Evolutionary conservation across 257 asterid species (phyloP), one percentile per base, ranked within the genome.

Genomic region (Echites panduratus): DNA sequence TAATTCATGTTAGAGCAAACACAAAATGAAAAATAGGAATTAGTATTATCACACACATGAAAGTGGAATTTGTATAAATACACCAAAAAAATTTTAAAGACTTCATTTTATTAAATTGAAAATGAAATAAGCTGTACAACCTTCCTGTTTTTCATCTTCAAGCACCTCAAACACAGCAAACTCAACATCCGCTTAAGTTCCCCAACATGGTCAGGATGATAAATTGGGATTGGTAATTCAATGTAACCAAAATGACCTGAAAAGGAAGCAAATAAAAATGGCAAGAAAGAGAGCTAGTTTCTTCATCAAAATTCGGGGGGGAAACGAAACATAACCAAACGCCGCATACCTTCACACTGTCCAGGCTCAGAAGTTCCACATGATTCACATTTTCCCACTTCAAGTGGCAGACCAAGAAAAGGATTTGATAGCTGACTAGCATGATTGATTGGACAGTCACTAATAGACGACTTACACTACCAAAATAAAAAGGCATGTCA

Each of bases 181-280:
- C 89, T 85, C 80, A 94, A 78, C 87, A 94, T 75, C 73, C 79
- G 79, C 83, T 88, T 91, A 77, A 94, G 84, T 77, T 94, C 98
- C 32, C 77, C 58, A 68, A 94, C 95, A 87, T 94, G 99, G 71
- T 89, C 96, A 14, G 99, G 99, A 83, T 94, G 98, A 76, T 91
- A 94, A 47, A 91, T 82, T 44, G 91, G 89, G 76, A 93, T 89
- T 57, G 99, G 99, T 68, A 94, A 74, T 64, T 94, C 99, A 66
- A 94, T 90, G 78, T 89, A 94, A 72, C 98, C 99, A 82, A 90
- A 94, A 82, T 94, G 98, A 43, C 99, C 99, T 94, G 90, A 81
- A 84, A 81, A 7, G 70, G 76, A 56, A 70, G 48, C 79, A 72
- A 73, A 64, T 70, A 62, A 50, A 71, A 32, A 32, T 12, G 11